Base-by-base conservation (phyloP, 2,329 filamentous ascomycete species). In the Leptographium flavum region DNA sequence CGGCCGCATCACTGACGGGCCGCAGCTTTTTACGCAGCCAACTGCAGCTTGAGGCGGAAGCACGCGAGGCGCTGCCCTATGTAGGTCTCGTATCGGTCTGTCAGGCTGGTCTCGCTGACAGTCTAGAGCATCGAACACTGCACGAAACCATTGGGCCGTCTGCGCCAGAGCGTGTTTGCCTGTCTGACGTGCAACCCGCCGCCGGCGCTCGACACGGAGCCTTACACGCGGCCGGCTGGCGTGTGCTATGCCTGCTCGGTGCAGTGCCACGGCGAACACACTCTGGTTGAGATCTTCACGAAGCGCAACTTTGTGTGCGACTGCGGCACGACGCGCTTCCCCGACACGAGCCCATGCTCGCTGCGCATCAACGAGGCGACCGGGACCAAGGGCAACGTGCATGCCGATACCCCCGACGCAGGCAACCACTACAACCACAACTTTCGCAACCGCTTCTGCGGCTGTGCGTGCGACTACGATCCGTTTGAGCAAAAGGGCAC, bases 211-310 rank as follows among this genome's bases (percentile, higher is more conserved):
- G 58, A 71, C 2, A 67, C 73, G 37, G 78, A 80, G 42, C 67
- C 79, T 1, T 84, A 82, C 60, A 74, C 68, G 13, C 31, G 39
- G 8, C 70, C 82, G 7, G 92, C 90, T 3, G 92, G 85, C 23
- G 77, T 98, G 46, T 98, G 92, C 69, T 98, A 98, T 57, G 85
- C 88, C 21, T 98, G 92, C 66, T 95, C 90, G 7, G 87, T 98
- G 48, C 84, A 90, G 55, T 98, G 92, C 60, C 92, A 98, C 57
- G 90, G 92, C 53, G 88, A 96, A 57, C 92, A 98, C 60, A 83
- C 75, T 2, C 77, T 98, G 23, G 92, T 96, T 42, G 92, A 98
- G 64, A 82, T 98, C 19, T 98, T 98, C 66, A 82, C 77, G 59
- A 96, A 95, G 67, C 81, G 93, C 57, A 81, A 94, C 63, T 96